Conservation (phyloP, 192 early-diverging fungal genomes). For the Kappamyces sp. region DNA sequence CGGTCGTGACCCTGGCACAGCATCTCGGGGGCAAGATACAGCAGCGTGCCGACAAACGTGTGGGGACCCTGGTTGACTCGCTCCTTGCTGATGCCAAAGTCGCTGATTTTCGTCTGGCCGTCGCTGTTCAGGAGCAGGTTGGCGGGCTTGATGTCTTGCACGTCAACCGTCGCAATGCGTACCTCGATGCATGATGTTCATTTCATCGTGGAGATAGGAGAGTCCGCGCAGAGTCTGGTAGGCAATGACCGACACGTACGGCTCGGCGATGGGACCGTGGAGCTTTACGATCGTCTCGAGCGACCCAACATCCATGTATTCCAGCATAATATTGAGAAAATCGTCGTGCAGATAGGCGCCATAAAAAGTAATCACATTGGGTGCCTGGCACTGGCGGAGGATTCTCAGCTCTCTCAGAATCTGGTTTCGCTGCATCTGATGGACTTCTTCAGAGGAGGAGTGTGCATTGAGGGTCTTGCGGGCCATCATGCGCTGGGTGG, state of each 20-base stretch:
- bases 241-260: background rate
- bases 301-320: conserved; percentile 79
- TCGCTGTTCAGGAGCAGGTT: conserved; percentile 76
- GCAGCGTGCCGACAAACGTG: conserved; percentile 76
- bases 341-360: conserved; percentile 89
- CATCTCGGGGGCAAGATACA: conserved; percentile 54
- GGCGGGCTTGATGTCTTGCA: conserved; percentile 79
- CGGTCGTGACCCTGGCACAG: background rate
- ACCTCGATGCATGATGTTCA: conserved; percentile 75
- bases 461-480: conserved; percentile 45
- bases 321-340: conserved; percentile 79
- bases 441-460: conserved; percentile 48
- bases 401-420: conserved; percentile 95
- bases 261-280: conserved; percentile 48
- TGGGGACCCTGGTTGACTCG: conserved; percentile 65
- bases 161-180: background rate
- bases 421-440: conserved; percentile 77
- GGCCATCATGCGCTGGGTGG: conserved; percentile 70
- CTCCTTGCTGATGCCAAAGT: conserved; percentile 85
- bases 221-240: conserved; percentile 7
- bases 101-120: conserved; percentile 79
- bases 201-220: conserved; percentile 63
- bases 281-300: conserved; percentile 74
- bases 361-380: conserved; percentile 95
- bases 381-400: conserved; percentile 76